Evolutionary conservation across 345 rosid species (phyloP).

Genomic region (Clarkia xantiana): DNA sequence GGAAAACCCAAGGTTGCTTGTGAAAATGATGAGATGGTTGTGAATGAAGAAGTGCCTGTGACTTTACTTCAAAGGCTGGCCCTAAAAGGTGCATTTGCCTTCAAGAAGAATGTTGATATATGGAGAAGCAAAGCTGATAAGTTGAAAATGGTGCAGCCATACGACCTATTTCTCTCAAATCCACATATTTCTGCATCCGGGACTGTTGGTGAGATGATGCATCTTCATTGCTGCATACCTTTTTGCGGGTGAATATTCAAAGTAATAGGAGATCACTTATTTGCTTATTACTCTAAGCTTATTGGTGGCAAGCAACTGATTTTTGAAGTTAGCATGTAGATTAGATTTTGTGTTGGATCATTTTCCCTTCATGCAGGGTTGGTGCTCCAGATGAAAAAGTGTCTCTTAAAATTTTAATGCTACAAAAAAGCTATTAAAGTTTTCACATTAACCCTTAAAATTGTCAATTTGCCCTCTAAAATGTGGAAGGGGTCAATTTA

Average conservation of each 20-base stretch:
- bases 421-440: too few species aligned
- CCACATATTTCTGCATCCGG: constrained; percentile 71
- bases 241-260: background rate
- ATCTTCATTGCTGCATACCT: constrained; percentile 1
- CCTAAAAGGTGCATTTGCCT: constrained; percentile 47
- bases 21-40: constrained; percentile 19
- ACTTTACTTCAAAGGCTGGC: constrained; percentile 56
- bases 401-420: too few species aligned
- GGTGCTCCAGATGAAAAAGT: too few species aligned
- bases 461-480: too few species aligned
- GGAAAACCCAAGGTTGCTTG: constrained; percentile 27
- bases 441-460: too few species aligned
- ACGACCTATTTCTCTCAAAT: constrained; percentile 58
- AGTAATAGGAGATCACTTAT: too few species aligned
- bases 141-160: constrained; percentile 55
- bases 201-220: constrained; percentile 48
- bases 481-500: too few species aligned
- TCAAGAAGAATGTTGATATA: constrained; percentile 44
- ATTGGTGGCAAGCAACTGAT: too few species aligned
- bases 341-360: too few species aligned
- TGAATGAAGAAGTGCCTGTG: constrained; percentile 26
- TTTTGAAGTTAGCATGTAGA: too few species aligned
- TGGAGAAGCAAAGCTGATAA: constrained; percentile 65
- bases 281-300: too few species aligned
- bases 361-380: too few species aligned